Evolutionary conservation across 768 basidiomycete species (phyloP).

Genomic region (Hericium rajendrae): DNA sequence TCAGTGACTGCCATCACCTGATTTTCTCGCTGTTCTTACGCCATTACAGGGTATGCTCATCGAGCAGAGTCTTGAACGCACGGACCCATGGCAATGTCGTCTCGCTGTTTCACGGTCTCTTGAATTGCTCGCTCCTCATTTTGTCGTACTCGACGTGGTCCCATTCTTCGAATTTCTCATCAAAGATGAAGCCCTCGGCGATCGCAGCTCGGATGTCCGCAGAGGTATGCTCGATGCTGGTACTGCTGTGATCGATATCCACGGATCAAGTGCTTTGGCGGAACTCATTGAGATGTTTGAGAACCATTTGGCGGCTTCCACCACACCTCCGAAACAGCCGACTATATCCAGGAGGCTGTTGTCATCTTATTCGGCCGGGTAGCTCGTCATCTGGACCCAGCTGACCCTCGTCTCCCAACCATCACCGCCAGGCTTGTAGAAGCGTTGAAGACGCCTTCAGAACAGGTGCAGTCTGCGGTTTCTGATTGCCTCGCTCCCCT

Average conservation of each 20-base stretch:
- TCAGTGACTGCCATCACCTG: conserved; percentile 26
- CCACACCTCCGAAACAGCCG: conserved; percentile 61
- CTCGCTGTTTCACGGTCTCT: conserved; percentile 66
- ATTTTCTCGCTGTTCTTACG: not conserved
- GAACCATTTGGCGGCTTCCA: conserved; percentile 43
- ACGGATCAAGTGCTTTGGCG: conserved; percentile 64
- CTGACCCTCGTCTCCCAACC: conserved; percentile 65
- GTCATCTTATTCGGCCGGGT: conserved; percentile 91
- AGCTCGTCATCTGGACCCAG: conserved; percentile 74
- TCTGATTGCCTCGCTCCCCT: conserved; percentile 91
- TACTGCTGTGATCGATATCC: conserved; percentile 69
- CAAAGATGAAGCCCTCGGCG: conserved; percentile 79
- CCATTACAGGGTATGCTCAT: conserved; percentile 80
- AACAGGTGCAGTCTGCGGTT: conserved; percentile 94
- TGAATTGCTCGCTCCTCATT: conserved; percentile 53
- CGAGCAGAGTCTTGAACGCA: conserved; percentile 71
- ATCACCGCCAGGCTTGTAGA: conserved; percentile 83
- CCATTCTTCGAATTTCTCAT: conserved; percentile 82
- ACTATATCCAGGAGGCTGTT: conserved; percentile 89
- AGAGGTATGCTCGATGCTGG: conserved; percentile 84
- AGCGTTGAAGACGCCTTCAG: conserved; percentile 87
- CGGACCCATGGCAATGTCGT: conserved; percentile 84
- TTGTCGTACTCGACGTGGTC: conserved; percentile 50
- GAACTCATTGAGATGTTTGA: conserved; percentile 79
- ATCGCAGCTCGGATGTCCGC: conserved; percentile 72